Conservation (phyloP, 148 eudicot genomes). For the Nyssa sinensis region DNA sequence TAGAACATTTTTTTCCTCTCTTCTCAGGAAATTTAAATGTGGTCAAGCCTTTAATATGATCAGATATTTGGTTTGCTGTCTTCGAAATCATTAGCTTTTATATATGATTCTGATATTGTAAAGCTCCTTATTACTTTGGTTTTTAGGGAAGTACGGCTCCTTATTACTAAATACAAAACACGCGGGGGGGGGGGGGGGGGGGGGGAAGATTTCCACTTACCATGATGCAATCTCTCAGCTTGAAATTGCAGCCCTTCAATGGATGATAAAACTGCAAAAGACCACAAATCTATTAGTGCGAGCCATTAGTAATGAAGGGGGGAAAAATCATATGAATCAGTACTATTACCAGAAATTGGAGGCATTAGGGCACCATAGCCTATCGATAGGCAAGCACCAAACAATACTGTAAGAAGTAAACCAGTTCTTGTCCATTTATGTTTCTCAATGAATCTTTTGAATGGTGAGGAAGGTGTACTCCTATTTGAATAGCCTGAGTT, state of each 20-base stretch:
- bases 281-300: constrained; percentile 1
- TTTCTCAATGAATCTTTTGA: constrained; percentile 33
- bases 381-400: constrained; percentile 42
- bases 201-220: constrained; percentile 32
- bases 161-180: no score
- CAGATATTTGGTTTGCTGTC: background rate
- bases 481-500: constrained; percentile 31
- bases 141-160: no score
- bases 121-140: no score
- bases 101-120: background rate
- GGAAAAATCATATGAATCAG: background rate
- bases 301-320: background rate
- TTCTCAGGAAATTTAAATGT: background rate
- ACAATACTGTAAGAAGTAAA: constrained; percentile 38
- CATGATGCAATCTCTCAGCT: constrained; percentile 19
- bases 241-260: constrained; percentile 43
- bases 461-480: constrained; percentile 18
- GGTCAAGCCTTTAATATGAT: background rate
- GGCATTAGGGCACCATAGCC: constrained; percentile 47
- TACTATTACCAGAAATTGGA: constrained; percentile 37
- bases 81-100: background rate
- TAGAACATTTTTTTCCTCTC: no score
- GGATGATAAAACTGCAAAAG: constrained; percentile 46
- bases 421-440: constrained; percentile 30
- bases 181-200: no score